These are phyloP conservation scores for Tardiomyces blankii DNA, from an alignment of 1,139 yeast species.

Conservation along the genomic window DNA sequence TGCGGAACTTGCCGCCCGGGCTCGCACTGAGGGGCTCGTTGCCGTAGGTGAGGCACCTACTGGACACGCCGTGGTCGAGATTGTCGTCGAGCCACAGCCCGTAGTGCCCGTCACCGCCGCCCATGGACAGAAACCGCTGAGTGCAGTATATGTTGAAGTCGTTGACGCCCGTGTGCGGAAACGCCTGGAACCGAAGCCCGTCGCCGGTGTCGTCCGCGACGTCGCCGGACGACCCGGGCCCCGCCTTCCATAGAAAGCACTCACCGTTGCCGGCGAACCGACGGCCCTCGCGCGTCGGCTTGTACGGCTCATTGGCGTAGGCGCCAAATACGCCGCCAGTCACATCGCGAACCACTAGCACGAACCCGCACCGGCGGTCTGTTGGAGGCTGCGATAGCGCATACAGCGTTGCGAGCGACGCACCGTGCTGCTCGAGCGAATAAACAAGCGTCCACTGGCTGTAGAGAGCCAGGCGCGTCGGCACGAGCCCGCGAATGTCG, in stretches of 20 bases:
- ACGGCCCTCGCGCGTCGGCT: slow-evolving; percentile 50
- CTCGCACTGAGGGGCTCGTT: slow-evolving; percentile 59
- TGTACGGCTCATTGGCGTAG: slow-evolving; percentile 63
- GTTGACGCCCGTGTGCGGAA: slow-evolving; percentile 79
- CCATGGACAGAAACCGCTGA: slow-evolving; percentile 66
- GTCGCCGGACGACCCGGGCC: background rate
- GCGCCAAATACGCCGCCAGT: slow-evolving; percentile 68
- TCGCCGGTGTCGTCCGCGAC: slow-evolving; percentile 4
- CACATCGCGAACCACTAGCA: slow-evolving; percentile 56
- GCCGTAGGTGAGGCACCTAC: slow-evolving; percentile 76
- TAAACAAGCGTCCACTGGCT: slow-evolving; percentile 71
- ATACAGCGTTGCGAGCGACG: slow-evolving; percentile 71
- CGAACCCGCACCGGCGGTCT: slow-evolving; percentile 44
- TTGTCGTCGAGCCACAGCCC: slow-evolving; percentile 83
- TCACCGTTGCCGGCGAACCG: slow-evolving; percentile 91
- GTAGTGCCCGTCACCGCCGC: slow-evolving; percentile 89
- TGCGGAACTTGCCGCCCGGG: slow-evolving; percentile 53
- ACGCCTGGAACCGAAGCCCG: slow-evolving; percentile 53
- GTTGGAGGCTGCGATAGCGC: slow-evolving; percentile 15
- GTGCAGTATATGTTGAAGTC: slow-evolving; percentile 82
- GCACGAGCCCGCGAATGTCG: slow-evolving; percentile 61
- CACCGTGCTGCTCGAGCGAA: slow-evolving; percentile 85
- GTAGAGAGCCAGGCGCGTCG: slow-evolving; percentile 65
- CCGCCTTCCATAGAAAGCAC: slow-evolving; percentile 74
- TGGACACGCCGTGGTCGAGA: slow-evolving; percentile 65